Evolutionary conservation across 1,284 basidiomycete species (phyloP).

Genomic region (Ceratobasidium sp.): DNA sequence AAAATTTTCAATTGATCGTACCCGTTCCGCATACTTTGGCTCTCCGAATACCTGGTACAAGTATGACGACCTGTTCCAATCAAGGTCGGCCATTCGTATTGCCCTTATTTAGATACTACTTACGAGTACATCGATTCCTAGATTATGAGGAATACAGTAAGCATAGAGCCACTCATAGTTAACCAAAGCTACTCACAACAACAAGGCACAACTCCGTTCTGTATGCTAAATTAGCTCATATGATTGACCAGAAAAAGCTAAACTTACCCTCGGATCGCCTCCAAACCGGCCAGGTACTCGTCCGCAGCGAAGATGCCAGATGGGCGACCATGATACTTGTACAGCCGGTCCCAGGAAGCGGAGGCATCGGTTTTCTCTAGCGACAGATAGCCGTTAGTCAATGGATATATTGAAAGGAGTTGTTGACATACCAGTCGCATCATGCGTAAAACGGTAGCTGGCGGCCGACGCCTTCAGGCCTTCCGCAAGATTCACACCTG

Average conservation of each 20-base stretch:
- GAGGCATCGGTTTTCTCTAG: constrained; percentile 68
- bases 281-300: constrained; percentile 69
- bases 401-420: too few species aligned
- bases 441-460: constrained; percentile 70
- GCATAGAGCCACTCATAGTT: neutral
- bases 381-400: too few species aligned
- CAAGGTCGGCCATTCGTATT: neutral
- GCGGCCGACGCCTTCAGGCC: constrained; percentile 69
- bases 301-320: constrained; percentile 72
- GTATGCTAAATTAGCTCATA: constrained; percentile 1
- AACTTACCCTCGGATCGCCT: constrained; percentile 66
- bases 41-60: constrained; percentile 71
- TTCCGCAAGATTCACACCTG: constrained; percentile 68
- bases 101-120: constrained; percentile 51
- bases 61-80: constrained; percentile 60
- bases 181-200: constrained; percentile 61
- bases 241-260: neutral
- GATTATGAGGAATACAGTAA: neutral
- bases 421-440: constrained; percentile 65
- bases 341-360: constrained; percentile 69
- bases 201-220: constrained; percentile 71
- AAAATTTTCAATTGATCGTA: constrained; percentile 51
- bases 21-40: constrained; percentile 68
- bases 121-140: constrained; percentile 75
- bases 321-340: constrained; percentile 71